Base-by-base conservation (phyloP, 441 rosid genomes). In the Brassica balearica region DNA sequence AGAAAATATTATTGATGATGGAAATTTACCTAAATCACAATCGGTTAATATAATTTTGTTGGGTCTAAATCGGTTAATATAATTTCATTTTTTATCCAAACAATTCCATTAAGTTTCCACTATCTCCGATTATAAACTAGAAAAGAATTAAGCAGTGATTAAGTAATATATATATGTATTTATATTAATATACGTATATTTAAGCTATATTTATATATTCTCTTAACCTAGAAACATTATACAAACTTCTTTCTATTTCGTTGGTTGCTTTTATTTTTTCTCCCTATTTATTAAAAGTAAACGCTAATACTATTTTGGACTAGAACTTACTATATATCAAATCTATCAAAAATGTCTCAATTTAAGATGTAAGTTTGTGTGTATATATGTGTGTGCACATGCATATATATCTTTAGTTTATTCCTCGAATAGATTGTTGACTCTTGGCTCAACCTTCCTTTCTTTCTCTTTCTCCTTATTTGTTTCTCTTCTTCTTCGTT, bases 391-490 rank as follows among this genome's bases (percentile, higher is more conserved):
- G 17, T 62, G 51, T 60, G 46, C 43, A 78, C 68, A 51, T 79
- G 15, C 17, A 64, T 70, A 80, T 63, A 64, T 64, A 65, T 69
- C 25, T 72, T 75, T 80, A 75, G 73, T 80, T 80, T 80, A 75
- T 71, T 80, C 83, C 76, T 75, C 80, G 83, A 80, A 71, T 80
- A 80, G 83, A 80, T 80, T 80, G 80, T 80, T 80, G 83, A 80
- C 83, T 80, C 83, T 80, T 80, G 83, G 83, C 80, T 65, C 75
- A 71, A 75, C 76, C 76, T 71, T 74, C 53, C 65, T 17, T 41
- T 78, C 63, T 68, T 58, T 80, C 51, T 80, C 69, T 80, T 70
- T 75, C 76, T 75, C 46, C 76, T 65, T 70, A 80, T 80, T 74
- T 68, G 82, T 75, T 65, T 58, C 11, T 80, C 76, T 70, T 70